A percentile compares a stretch with the other conserved stretches of the same genome.
Conservation (phyloP, 129 eudicot species). For the Sambucus nigra region DNA sequence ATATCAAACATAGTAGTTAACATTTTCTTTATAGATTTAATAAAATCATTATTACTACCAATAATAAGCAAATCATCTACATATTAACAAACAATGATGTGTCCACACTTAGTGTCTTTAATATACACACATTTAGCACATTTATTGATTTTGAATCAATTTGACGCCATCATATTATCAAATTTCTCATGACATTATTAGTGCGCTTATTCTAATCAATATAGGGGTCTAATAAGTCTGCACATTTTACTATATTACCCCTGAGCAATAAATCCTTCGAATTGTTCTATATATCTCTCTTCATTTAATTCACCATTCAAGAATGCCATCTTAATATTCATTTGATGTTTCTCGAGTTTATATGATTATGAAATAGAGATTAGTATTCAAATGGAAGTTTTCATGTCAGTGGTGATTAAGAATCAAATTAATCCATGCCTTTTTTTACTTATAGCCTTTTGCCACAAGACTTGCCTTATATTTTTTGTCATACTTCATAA, state of each 20-base stretch:
- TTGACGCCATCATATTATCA: not conserved
- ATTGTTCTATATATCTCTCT: slow-evolving; percentile 9
- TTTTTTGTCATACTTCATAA: too few species aligned
- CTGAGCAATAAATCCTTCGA: not conserved
- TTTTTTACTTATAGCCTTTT: too few species aligned
- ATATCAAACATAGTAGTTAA: not conserved
- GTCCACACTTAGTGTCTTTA: not conserved
- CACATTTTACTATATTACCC: slow-evolving; percentile 4
- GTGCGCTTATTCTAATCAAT: slow-evolving; percentile 3
- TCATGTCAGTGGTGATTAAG: too few species aligned
- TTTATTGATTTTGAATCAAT: slow-evolving; percentile 2
- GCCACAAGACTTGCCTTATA: too few species aligned
- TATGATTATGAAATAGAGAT: too few species aligned
- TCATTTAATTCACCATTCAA: slow-evolving; percentile 11
- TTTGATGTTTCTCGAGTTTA: too few species aligned
- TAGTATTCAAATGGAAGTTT: too few species aligned
- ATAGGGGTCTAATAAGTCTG: not conserved
- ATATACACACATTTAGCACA: slow-evolving; percentile 8
- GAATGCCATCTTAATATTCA: not conserved
- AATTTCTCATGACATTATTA: too few species aligned
- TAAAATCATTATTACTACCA: not conserved
- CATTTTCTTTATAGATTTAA: not conserved
- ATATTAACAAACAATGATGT: slow-evolving; percentile 1
- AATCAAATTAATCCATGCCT: too few species aligned
- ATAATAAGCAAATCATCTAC: slow-evolving; percentile 9